Evolutionary conservation across 495 filamentous ascomycete species (phyloP), one percentile per base, ranked within the genome.

Genomic region (Letharia lupina): DNA sequence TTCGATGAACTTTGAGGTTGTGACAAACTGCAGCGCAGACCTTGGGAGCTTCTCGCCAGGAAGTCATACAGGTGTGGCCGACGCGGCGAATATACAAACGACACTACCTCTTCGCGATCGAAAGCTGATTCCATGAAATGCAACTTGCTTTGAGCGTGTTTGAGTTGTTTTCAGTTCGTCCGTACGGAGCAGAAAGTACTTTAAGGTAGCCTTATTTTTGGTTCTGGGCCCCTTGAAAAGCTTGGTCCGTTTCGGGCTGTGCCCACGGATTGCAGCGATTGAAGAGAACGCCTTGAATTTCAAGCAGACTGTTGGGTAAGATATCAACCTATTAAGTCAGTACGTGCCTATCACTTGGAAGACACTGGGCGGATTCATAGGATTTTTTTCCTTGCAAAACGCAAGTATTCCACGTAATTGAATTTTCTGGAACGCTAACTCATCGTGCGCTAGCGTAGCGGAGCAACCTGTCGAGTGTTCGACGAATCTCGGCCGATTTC

Each of bases 121-220:
- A 42, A 48, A 62, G 58, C 41, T 63, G 62, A 63, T 62, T 67
- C 68, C 68, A 70, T 70, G 62, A 68, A 70, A 70, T 65, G 50
- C 62, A 62, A 48, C 20, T 57, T 37, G 54, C 33, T 57, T 48
- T 62, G 23, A 13, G 37, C 58, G 58, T 60, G 58, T 54, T 44
- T 12, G 3, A 60, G 54, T 23, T 42, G 12, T 47, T 59, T 35
- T 37, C 8, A n/a, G 42, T n/a, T 44, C n/a, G 44, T 66, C 31
- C 58, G 56, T 60, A 39, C 31, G 44, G 33, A 4, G 35, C 11
- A 48, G 23, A 50, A n/a, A 20, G 7, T 20, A 48, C 4, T 28
- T 28, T 28, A 23, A 45, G 39, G 44, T 58, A 52, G 64, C 64
- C 58, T 66, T 66, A 62, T 62, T 66, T 66, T 45, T 61, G 57